Evolutionary conservation across 2,329 filamentous ascomycete genomes (phyloP), one percentile per base, ranked within the genome.

Genomic region (Cordyceps militaris): DNA sequence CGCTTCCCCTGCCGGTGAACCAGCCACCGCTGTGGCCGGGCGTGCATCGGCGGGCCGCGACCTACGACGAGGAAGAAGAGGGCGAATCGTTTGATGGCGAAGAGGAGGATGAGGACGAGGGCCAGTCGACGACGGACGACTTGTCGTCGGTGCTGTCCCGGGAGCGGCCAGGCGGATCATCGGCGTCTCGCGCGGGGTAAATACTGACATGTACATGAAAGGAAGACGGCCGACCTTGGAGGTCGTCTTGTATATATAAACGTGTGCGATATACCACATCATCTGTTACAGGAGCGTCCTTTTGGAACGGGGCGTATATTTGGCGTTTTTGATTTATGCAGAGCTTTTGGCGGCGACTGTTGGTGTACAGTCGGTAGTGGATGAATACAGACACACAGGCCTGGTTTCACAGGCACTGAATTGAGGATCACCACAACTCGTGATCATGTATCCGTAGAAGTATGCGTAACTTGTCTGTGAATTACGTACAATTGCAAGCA

Each of bases 1-100:
- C 53, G 44, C 43, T 56, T 11, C 53, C 53, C 3, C 23, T 70
- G 13, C 67, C 71, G 13, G 52, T 66, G 1, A 68, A 63, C 19
- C 71, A 70, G 21, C 74, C 74, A n/a, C 74, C 74, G 2, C 64
- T 76, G n/a, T 76, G 74, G 74, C 73, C 73, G 2, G 74, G 74
- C 11, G 72, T 76, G 4, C 65, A 69, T 53, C 63, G 69, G 7
- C 66, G 70, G 55, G 60, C 61, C 6, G 44, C 57, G 28, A 69
- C 70, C 51, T 69, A 73, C 23, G 71, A 73, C 34, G 68, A 71
- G 46, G 69, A 70, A 46, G 67, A 67, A 23, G 59, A 58, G 9
- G 67, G 63, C 32, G 64, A 66, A 51, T 66, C 66, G 6, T 71
- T 64, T 48, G 65, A 65, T 34, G 66, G 51, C 10, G 65, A 73